Base-by-base conservation (phyloP, 2,329 filamentous ascomycete genomes). In the Domatiomyces catenatus region DNA sequence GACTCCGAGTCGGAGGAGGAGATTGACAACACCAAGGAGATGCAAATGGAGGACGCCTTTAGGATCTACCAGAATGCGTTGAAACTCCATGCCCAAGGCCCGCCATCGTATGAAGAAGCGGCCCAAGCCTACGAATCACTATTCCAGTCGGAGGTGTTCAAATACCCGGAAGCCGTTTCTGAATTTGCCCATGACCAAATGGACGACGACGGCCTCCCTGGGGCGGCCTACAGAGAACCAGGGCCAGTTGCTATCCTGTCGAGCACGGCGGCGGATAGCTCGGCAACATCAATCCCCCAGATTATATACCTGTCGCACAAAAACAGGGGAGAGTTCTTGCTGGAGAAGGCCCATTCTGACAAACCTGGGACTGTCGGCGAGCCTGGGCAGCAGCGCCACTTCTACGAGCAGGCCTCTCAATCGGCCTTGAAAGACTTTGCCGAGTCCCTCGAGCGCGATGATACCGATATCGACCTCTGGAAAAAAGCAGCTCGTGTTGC, bases 1-100 rank as follows among this genome's bases (percentile, higher is more conserved):
- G 89, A 95, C 67, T 84, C 86, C 8, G 92, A 95, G 69, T 73
- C 83, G 56, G 88, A 94, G 63, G 86, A 94, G 8, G 89, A 95
- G 67, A 73, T 94, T 62, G 92, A 98, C 65, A 88, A 92, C 61
- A 94, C 89, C 32, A 92, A 90, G 65, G 90, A 96, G 67, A 81
- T 98, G 48, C 89, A 94, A 74, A 90, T 96, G 62, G 92, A 98
- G 62, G 92, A 98, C 69, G 89, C 92, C 46, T 73, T 98, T 55
- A 96, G 95, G 69, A 78, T 90, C 36, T 98, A 95, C 64, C 89
- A 96, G 63, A 83, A 76, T 59, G 92, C 92, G 46, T 71, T 98
- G 52, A 94, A 90, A 66, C 80, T 89, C 58, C 92, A 98, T 64
- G 83, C 90, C 1, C 87, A 94, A 67, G 89, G 92, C 1, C 80